phyloP scores from a whole-genome alignment of 768 basidiomycete genomes.

The Pilatotrama ljubarskyi region DNA sequence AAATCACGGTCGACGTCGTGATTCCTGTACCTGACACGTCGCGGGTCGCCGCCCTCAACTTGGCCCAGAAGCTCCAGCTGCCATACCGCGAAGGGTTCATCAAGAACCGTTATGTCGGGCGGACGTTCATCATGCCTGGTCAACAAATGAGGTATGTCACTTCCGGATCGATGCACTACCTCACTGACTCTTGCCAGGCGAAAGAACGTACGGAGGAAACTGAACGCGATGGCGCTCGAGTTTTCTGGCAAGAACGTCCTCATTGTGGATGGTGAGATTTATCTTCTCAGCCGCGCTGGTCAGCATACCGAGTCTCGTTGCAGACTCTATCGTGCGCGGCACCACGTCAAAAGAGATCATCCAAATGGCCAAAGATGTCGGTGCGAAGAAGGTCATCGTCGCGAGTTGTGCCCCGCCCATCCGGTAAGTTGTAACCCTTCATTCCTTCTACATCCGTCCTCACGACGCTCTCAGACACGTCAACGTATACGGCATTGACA shows the following conservation, averaged over 20 bases:
- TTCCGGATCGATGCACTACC: background rate
- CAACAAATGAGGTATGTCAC: conserved; percentile 80
- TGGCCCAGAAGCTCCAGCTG: conserved; percentile 85
- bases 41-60: conserved; percentile 91
- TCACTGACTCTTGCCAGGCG: conserved; percentile 47
- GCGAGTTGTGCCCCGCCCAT: conserved; percentile 98
- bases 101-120: conserved; percentile 97
- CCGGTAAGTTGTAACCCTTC: conserved; percentile 57
- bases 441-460: background rate
- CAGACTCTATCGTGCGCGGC: conserved; percentile 97
- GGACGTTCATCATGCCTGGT: conserved; percentile 99
- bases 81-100: conserved; percentile 98
- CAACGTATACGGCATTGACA: conserved; percentile 99
- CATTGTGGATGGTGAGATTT: conserved; percentile 84
- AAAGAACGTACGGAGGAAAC: conserved; percentile 92
- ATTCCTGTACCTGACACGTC: conserved; percentile 99
- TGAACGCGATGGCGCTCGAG: conserved; percentile 98
- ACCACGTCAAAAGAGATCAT: conserved; percentile 99
- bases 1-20: conserved; percentile 87
- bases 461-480: conserved; percentile 54
- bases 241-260: conserved; percentile 91
- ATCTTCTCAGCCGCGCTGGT: background rate
- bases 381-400: conserved; percentile 92
- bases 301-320: background rate
- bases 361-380: conserved; percentile 99